Evolutionary conservation across 1,139 yeast species (phyloP).

Genomic region (Suhomyces kunorum): DNA sequence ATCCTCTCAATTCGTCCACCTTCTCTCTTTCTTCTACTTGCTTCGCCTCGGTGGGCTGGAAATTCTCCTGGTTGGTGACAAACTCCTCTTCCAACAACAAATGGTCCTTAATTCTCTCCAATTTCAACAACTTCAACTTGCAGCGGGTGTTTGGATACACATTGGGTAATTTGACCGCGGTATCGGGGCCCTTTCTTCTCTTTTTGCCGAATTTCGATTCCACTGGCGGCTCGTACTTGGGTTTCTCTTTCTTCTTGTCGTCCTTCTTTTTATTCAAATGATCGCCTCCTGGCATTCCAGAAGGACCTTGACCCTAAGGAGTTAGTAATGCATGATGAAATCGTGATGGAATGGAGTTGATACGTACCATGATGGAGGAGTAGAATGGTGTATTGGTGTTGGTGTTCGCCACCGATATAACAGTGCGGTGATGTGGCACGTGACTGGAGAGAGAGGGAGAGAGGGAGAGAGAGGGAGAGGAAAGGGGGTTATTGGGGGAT

Average conservation of each 20-base stretch:
- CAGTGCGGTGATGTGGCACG: too few relatives aligned
- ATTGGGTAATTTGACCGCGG: conserved; percentile 77
- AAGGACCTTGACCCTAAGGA: conserved; percentile 74
- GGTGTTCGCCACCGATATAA: conserved; percentile 13
- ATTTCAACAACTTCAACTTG: conserved; percentile 81
- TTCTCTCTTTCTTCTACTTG: conserved; percentile 95
- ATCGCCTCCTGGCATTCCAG: conserved; percentile 68
- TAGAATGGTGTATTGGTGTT: conserved; percentile 1
- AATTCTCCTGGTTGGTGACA: conserved; percentile 89
- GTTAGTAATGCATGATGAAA: conserved; percentile 14
- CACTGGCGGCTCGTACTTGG: conserved; percentile 98
- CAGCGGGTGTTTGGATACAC: conserved; percentile 94
- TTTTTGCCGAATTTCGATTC: conserved; percentile 90
- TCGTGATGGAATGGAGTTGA: neutral
- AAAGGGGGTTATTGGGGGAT: too few relatives aligned
- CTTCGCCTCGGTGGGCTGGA: conserved; percentile 95
- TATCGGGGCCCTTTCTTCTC: conserved; percentile 90
- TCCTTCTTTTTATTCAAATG: conserved; percentile 65
- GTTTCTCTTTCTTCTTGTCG: conserved; percentile 79
- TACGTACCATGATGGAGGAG: conserved; percentile 13
- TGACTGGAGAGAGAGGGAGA: too few relatives aligned
- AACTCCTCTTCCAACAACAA: conserved; percentile 92
- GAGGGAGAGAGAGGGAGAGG: too few relatives aligned
- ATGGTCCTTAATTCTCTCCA: conserved; percentile 97
- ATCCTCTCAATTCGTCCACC: conserved; percentile 93